Evolutionary conservation across 2,329 filamentous ascomycete species (phyloP).

Genomic region (Diaporthe eres): DNA sequence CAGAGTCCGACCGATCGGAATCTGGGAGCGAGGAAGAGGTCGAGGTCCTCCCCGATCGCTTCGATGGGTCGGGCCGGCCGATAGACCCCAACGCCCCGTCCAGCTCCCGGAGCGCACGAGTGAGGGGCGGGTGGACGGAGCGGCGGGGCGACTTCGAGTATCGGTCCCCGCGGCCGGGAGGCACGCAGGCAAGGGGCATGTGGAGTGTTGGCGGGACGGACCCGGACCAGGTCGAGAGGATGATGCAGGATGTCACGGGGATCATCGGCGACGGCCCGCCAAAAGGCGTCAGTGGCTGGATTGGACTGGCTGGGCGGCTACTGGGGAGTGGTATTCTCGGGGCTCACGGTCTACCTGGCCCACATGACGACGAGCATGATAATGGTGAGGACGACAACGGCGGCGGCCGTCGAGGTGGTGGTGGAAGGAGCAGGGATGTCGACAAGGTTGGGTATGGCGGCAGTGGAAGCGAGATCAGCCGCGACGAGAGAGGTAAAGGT

Average conservation of each 20-base stretch:
- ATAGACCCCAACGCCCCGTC: conserved; percentile 49
- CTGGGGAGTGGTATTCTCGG: conserved; percentile 44
- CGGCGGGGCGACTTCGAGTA: conserved; percentile 61
- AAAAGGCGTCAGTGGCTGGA: conserved; percentile 44
- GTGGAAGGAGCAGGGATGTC: background rate
- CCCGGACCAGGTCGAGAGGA: conserved; percentile 55
- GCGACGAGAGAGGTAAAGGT: conserved; percentile 41
- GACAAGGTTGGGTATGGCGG: conserved; percentile 35
- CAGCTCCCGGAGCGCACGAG: conserved; percentile 31
- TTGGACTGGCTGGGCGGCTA: conserved; percentile 49
- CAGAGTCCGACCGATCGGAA: conserved; percentile 49
- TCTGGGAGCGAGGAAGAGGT: conserved; percentile 56
- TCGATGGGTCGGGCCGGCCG: conserved; percentile 60
- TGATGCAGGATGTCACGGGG: conserved; percentile 51
- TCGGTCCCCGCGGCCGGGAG: conserved; percentile 41
- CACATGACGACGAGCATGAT: conserved; percentile 32
- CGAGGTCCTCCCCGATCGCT: conserved; percentile 63
- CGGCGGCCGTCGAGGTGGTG: conserved; percentile 7
- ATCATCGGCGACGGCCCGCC: conserved; percentile 49
- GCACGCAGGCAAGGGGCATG: conserved; percentile 52
- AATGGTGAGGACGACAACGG: background rate
- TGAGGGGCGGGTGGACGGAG: conserved; percentile 48
- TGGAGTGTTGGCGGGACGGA: conserved; percentile 64
- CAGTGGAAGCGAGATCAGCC: conserved; percentile 38
- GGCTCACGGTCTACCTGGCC: conserved; percentile 42